A percentile compares a stretch with the other conserved stretches of the same genome.
phyloP scores from a whole-genome alignment of 2,329 filamentous ascomycete genomes.

The Colletotrichum sp. region DNA sequence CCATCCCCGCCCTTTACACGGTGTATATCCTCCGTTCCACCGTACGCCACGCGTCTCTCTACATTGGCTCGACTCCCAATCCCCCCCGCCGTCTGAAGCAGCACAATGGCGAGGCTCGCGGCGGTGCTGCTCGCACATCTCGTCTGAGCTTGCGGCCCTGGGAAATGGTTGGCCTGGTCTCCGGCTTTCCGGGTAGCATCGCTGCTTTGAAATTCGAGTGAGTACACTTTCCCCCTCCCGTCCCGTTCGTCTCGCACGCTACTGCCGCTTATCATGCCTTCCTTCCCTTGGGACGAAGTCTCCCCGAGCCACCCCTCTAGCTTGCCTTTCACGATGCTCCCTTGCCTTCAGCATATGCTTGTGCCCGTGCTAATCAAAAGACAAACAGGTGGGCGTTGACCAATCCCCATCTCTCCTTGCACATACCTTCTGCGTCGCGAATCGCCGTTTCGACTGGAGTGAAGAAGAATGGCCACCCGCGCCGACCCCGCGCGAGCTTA shows the following conservation, averaged over 20 bases:
- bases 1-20: constrained; percentile 87
- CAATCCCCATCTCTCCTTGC: constrained; percentile 80
- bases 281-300: constrained; percentile 4
- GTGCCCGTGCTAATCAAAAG: background rate
- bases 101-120: constrained; percentile 85
- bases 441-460: constrained; percentile 56
- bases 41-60: constrained; percentile 72
- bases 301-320: background rate
- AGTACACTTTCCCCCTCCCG: background rate
- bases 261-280: background rate
- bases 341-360: background rate
- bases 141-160: constrained; percentile 75
- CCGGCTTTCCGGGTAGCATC: constrained; percentile 85
- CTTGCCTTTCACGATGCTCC: background rate
- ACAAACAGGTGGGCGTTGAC: constrained; percentile 85
- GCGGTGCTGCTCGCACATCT: constrained; percentile 81
- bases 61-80: constrained; percentile 92
- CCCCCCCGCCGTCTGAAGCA: constrained; percentile 84
- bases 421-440: constrained; percentile 72
- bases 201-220: constrained; percentile 95
- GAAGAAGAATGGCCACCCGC: constrained; percentile 60
- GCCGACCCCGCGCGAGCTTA: constrained; percentile 64
- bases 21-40: constrained; percentile 92
- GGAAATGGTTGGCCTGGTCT: constrained; percentile 88
- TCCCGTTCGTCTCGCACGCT: background rate